Percentiles rank a stretch among this genome's conserved stretches.
These are phyloP conservation scores for Trametes cingulata DNA, from an alignment of 768 basidiomycete genomes.

Conservation along the genomic window DNA sequence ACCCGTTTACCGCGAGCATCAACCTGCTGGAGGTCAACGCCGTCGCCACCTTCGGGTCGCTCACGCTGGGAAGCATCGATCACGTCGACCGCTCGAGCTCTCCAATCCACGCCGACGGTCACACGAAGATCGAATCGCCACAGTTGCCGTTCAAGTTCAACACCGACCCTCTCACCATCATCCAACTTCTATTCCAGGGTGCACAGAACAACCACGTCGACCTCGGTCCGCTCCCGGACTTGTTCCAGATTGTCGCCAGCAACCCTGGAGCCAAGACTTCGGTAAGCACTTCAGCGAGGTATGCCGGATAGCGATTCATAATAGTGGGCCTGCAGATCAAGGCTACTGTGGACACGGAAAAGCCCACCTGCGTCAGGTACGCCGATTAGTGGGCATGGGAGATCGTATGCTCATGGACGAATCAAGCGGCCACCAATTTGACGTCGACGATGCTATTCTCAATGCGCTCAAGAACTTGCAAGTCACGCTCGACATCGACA, in stretches of 20 bases:
- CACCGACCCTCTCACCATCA: conserved; percentile 60
- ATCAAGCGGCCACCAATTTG: conserved; percentile 63
- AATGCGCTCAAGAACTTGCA: conserved; percentile 59
- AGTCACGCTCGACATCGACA: conserved; percentile 58
- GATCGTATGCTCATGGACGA: neutral
- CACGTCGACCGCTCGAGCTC: conserved; percentile 53
- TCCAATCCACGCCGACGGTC: conserved; percentile 62
- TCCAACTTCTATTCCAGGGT: conserved; percentile 51
- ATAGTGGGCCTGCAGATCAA: conserved; percentile 44
- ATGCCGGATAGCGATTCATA: neutral
- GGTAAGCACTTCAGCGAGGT: conserved; percentile 36
- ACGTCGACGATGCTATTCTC: conserved; percentile 60
- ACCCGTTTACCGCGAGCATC: conserved; percentile 75
- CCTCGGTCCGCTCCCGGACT: conserved; percentile 56
- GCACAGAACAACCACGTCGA: conserved; percentile 56
- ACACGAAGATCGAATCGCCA: conserved; percentile 57
- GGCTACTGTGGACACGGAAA: conserved; percentile 51
- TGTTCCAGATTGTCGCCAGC: conserved; percentile 55
- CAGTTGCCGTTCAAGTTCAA: conserved; percentile 64
- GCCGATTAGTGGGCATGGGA: neutral
- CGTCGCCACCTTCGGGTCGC: conserved; percentile 52
- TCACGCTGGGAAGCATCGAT: conserved; percentile 61
- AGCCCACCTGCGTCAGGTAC: conserved; percentile 62
- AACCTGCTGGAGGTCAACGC: conserved; percentile 58
- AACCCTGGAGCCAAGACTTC: conserved; percentile 54